These are phyloP conservation scores for Sporothrix curviconia DNA, from an alignment of 2,329 filamentous ascomycete species.

Conservation along the genomic window DNA sequence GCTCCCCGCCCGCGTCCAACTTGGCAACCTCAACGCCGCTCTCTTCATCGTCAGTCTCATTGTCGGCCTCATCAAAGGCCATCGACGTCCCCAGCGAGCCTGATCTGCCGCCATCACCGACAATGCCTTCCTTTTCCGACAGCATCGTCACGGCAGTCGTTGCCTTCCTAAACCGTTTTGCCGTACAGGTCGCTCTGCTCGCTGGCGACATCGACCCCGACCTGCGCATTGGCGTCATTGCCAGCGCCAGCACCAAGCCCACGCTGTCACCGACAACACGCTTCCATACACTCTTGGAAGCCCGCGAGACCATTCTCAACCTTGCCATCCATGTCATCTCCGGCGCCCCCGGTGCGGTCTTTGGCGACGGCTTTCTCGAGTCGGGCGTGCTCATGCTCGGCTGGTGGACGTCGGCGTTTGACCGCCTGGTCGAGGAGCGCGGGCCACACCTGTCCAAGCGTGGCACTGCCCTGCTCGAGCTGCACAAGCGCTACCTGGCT, in stretches of 20 bases:
- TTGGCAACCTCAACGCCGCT: background rate
- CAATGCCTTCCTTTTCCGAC: background rate
- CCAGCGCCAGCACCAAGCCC: background rate
- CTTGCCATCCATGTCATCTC: conserved; percentile 3
- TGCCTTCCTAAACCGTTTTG: conserved; percentile 13
- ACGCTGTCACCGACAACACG: background rate
- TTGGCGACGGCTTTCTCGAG: background rate
- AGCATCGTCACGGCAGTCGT: conserved; percentile 9
- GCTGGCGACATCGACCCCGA: conserved; percentile 6
- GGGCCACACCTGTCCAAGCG: background rate
- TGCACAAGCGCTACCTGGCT: conserved; percentile 10
- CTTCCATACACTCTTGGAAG: conserved; percentile 1
- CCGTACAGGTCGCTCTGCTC: conserved; percentile 14
- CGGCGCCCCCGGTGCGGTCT: background rate
- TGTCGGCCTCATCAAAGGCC: no score
- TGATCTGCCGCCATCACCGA: background rate
- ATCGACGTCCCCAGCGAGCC: no score
- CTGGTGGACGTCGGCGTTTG: conserved; percentile 9
- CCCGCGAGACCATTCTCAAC: conserved; percentile 7
- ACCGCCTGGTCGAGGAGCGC: background rate
- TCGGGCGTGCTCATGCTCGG: background rate
- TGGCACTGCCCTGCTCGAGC: conserved; percentile 3
- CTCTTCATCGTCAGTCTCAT: background rate
- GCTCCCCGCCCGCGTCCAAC: background rate
- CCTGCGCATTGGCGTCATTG: background rate